Percentiles rank a stretch among this genome's conserved stretches.
phyloP scores from a whole-genome alignment of 768 basidiomycete species.

The Pleurotus platypus region DNA sequence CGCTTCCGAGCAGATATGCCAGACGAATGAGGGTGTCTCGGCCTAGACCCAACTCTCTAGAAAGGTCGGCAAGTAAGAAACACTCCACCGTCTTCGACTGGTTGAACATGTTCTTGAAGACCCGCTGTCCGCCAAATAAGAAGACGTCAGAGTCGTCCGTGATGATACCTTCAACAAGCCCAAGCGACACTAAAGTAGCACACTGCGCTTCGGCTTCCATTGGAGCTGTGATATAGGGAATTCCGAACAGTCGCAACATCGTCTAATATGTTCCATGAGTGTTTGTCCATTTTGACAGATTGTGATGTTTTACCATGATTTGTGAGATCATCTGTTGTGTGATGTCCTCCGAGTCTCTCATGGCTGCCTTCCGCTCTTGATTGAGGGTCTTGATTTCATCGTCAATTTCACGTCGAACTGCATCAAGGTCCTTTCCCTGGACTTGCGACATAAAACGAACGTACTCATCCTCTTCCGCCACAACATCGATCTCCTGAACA shows the following conservation, averaged over 20 bases:
- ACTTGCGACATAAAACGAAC: conserved; percentile 91
- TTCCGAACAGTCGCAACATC: conserved; percentile 91
- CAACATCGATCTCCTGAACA: conserved; percentile 80
- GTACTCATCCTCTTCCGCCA: conserved; percentile 83
- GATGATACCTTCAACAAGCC: conserved; percentile 94
- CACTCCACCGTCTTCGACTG: conserved; percentile 98
- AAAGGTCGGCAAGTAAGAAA: conserved; percentile 81
- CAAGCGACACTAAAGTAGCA: conserved; percentile 80
- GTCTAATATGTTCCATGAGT: conserved; percentile 41
- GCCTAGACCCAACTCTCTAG: conserved; percentile 82
- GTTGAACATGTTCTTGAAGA: conserved; percentile 99
- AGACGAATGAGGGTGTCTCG: conserved; percentile 83
- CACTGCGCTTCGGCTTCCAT: conserved; percentile 99
- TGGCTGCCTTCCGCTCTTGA: conserved; percentile 80
- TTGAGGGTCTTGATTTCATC: conserved; percentile 83
- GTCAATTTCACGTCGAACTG: conserved; percentile 85
- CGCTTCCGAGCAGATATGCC: conserved; percentile 93
- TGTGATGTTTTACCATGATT: conserved; percentile 48
- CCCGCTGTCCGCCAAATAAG: conserved; percentile 91
- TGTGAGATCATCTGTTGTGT: conserved; percentile 94
- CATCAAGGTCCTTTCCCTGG: conserved; percentile 78
- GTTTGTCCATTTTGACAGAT: background rate
- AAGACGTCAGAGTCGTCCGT: conserved; percentile 99
- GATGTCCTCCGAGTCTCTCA: conserved; percentile 93
- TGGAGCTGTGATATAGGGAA: conserved; percentile 97